Evolutionary conservation across 495 filamentous ascomycete genomes (phyloP).

Genomic region (Aspergillus incahuasiensis): DNA sequence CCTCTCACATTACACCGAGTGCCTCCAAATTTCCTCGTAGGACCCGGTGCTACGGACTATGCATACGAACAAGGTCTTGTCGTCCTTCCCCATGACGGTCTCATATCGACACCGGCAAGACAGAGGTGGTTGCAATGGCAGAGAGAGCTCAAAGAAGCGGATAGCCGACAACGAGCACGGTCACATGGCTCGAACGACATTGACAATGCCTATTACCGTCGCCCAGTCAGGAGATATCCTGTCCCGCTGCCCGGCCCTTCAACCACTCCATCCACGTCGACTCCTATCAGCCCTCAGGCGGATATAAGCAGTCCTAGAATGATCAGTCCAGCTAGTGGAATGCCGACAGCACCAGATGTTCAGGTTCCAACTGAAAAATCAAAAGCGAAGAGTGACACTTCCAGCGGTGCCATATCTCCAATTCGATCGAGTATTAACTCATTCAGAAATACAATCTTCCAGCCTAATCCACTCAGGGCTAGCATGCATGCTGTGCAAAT

Average conservation of each 20-base stretch:
- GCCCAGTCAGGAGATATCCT: slow-evolving; percentile 12
- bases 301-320: neutral
- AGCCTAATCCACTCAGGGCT: neutral
- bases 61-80: slow-evolving; percentile 71
- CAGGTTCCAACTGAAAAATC: neutral
- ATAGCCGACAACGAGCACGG: slow-evolving; percentile 13
- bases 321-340: neutral
- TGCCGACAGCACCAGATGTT: neutral
- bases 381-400: neutral
- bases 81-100: slow-evolving; percentile 60
- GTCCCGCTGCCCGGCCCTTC: slow-evolving; percentile 15
- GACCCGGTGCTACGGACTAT: slow-evolving; percentile 77
- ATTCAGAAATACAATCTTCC: neutral
- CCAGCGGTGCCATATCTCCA: neutral
- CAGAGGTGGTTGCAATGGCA: slow-evolving; percentile 75
- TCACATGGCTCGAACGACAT: slow-evolving; percentile 17
- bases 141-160: slow-evolving; percentile 62
- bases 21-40: slow-evolving; percentile 87
- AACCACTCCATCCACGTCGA: slow-evolving; percentile 1
- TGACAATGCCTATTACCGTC: slow-evolving; percentile 15
- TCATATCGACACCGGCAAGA: slow-evolving; percentile 69
- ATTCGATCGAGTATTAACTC: neutral
- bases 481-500: neutral
- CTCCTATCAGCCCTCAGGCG: neutral
- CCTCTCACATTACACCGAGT: slow-evolving; percentile 77